phyloP scores from a whole-genome alignment of 345 rosid species.

The Salix caprea region DNA sequence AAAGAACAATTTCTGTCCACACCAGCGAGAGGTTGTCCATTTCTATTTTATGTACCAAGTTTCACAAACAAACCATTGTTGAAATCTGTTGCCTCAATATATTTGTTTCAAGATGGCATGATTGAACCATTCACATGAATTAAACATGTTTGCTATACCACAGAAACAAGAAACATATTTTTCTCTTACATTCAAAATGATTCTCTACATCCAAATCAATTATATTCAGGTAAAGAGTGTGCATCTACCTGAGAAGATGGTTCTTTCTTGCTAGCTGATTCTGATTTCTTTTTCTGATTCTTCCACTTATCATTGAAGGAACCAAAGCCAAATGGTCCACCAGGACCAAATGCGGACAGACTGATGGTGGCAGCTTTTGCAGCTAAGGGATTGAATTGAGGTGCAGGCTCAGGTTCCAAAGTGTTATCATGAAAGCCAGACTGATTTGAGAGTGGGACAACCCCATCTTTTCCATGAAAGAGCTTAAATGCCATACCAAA shows the following conservation, averaged over 20 bases:
- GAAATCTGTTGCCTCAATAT: too few species aligned
- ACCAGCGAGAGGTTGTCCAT: too few species aligned
- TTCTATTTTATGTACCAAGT: too few species aligned
- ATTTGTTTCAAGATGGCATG: too few species aligned
- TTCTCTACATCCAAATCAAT: too few species aligned
- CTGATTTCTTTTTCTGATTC: conserved; percentile 58
- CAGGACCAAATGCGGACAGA: conserved; percentile 68
- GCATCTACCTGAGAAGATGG: conserved; percentile 51
- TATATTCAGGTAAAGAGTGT: neutral
- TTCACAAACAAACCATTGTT: too few species aligned
- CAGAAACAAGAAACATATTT: too few species aligned
- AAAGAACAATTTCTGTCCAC: too few species aligned
- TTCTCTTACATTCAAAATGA: too few species aligned
- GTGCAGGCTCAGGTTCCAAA: conserved; percentile 32
- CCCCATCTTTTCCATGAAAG: conserved; percentile 84
- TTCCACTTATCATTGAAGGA: conserved; percentile 60
- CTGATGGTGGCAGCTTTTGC: conserved; percentile 71
- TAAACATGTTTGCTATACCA: too few species aligned
- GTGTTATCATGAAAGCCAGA: conserved; percentile 23
- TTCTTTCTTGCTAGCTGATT: conserved; percentile 45
- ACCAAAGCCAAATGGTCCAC: conserved; percentile 74
- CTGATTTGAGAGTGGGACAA: conserved; percentile 60
- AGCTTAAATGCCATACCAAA: conserved; percentile 68
- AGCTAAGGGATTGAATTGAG: conserved; percentile 69
- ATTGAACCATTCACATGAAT: too few species aligned